A percentile compares a stretch with the other conserved stretches of the same genome.
Conservation (phyloP, 805 yeast species). For the Cyberlindnera misumaiensis region DNA sequence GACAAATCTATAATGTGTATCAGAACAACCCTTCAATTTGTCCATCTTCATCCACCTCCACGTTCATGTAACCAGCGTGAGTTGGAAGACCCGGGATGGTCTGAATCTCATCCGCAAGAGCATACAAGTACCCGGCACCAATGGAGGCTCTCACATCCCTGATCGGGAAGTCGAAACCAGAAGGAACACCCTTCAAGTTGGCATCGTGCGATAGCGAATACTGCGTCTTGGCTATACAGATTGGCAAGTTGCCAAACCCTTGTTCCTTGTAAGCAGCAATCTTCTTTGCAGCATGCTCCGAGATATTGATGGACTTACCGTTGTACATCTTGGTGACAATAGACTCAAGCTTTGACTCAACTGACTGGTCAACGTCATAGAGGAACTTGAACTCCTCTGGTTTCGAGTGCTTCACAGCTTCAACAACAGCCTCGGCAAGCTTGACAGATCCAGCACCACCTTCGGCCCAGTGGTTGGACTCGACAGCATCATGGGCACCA, state of each 20-base stretch:
- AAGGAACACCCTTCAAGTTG: slow-evolving; percentile 75
- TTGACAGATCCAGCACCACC: slow-evolving; percentile 80
- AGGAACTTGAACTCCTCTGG: slow-evolving; percentile 41
- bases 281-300: slow-evolving; percentile 63
- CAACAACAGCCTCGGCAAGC: slow-evolving; percentile 64
- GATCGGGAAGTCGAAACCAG: slow-evolving; percentile 72
- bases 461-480: slow-evolving; percentile 80
- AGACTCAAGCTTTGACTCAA: slow-evolving; percentile 59
- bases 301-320: slow-evolving; percentile 63
- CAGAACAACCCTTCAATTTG: slow-evolving; percentile 77
- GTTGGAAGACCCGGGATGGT: slow-evolving; percentile 86
- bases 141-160: slow-evolving; percentile 72
- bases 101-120: slow-evolving; percentile 79
- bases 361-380: slow-evolving; percentile 54
- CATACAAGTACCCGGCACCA: slow-evolving; percentile 83
- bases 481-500: slow-evolving; percentile 75
- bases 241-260: slow-evolving; percentile 73
- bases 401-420: slow-evolving; percentile 45
- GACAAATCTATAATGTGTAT: slow-evolving; percentile 2
- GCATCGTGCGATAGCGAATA: slow-evolving; percentile 82
- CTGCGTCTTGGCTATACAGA: slow-evolving; percentile 83
- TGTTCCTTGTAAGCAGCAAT: slow-evolving; percentile 61
- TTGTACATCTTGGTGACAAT: slow-evolving; percentile 77
- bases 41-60: slow-evolving; percentile 73
- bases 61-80: slow-evolving; percentile 81